phyloP scores from a whole-genome alignment of 148 eudicot species.

The Nepenthes mirabilis region DNA sequence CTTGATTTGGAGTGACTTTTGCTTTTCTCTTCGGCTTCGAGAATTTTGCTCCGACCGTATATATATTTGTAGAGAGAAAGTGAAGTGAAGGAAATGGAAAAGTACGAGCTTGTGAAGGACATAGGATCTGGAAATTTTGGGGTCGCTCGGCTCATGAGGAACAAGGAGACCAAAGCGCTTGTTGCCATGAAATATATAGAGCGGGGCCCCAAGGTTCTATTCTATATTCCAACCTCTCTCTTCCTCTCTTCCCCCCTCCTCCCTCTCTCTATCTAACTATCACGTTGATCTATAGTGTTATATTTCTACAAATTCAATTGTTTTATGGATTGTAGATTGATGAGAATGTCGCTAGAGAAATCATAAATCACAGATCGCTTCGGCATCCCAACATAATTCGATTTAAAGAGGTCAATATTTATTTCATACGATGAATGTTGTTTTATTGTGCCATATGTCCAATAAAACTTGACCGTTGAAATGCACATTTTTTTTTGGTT shows the following conservation, averaged over 20 bases:
- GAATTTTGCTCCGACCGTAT: too few relatives aligned
- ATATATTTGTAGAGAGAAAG: too few relatives aligned
- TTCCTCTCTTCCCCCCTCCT: too few relatives aligned
- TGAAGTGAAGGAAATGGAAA: conserved; percentile 36
- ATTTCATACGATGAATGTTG: not conserved
- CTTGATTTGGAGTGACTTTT: too few relatives aligned
- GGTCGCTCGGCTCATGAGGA: conserved; percentile 76
- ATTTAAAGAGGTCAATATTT: conserved; percentile 51
- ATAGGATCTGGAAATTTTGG: conserved; percentile 95
- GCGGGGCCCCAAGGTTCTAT: conserved; percentile 52
- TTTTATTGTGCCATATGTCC: not conserved
- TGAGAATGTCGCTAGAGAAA: conserved; percentile 82
- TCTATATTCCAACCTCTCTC: too few relatives aligned
- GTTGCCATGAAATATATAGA: conserved; percentile 96
- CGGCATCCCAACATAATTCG: conserved; percentile 78
- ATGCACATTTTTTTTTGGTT: not conserved
- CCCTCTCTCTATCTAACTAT: too few relatives aligned
- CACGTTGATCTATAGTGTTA: not conserved
- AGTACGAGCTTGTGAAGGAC: conserved; percentile 81
- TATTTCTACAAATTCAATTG: not conserved
- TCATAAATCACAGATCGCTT: conserved; percentile 72
- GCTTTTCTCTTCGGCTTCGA: too few relatives aligned
- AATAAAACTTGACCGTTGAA: not conserved
- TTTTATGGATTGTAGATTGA: conserved; percentile 38
- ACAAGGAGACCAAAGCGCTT: conserved; percentile 74